A percentile compares a stretch with the other conserved stretches of the same genome.
phyloP scores from a whole-genome alignment of 371 early-diverging fungal genomes.

The Conidiobolus incongruus region DNA sequence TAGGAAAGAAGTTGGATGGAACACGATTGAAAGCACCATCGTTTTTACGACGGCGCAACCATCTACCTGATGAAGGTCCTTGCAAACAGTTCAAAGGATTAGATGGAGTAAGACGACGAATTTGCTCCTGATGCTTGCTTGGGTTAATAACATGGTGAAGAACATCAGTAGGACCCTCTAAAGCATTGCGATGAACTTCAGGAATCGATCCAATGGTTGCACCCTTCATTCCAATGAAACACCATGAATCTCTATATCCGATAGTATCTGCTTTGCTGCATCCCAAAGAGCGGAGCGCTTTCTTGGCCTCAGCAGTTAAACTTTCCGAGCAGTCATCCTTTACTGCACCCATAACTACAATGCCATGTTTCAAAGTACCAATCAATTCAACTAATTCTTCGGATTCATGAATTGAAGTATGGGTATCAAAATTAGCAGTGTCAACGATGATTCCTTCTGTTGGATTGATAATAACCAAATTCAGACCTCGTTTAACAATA shows the following conservation, averaged over 20 bases:
- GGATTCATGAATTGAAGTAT: slow-evolving; percentile 36
- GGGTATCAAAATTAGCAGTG: slow-evolving; percentile 49
- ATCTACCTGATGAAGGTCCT: slow-evolving; percentile 37
- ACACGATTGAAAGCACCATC: slow-evolving; percentile 72
- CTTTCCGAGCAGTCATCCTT: slow-evolving; percentile 53
- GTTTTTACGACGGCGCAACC: slow-evolving; percentile 55
- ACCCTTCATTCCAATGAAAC: slow-evolving; percentile 48
- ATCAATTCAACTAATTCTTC: slow-evolving; percentile 42
- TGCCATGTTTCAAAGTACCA: slow-evolving; percentile 28
- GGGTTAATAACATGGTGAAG: not conserved
- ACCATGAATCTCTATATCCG: slow-evolving; percentile 58
- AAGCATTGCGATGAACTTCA: not conserved
- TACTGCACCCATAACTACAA: slow-evolving; percentile 34
- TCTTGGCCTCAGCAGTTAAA: slow-evolving; percentile 24
- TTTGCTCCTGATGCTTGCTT: slow-evolving; percentile 14
- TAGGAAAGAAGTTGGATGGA: slow-evolving; percentile 52
- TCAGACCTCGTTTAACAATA: slow-evolving; percentile 48
- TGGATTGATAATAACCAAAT: slow-evolving; percentile 45
- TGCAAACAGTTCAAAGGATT: slow-evolving; percentile 21
- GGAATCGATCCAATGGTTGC: slow-evolving; percentile 1
- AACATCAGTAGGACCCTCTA: not conserved
- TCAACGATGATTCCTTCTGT: slow-evolving; percentile 38
- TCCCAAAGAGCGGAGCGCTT: slow-evolving; percentile 35
- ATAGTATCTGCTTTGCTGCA: slow-evolving; percentile 24
- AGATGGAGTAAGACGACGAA: slow-evolving; percentile 13